Evolutionary conservation across 805 yeast genomes (phyloP), one percentile per base, ranked within the genome.

Genomic region (Tetrapisispora arboricola): DNA sequence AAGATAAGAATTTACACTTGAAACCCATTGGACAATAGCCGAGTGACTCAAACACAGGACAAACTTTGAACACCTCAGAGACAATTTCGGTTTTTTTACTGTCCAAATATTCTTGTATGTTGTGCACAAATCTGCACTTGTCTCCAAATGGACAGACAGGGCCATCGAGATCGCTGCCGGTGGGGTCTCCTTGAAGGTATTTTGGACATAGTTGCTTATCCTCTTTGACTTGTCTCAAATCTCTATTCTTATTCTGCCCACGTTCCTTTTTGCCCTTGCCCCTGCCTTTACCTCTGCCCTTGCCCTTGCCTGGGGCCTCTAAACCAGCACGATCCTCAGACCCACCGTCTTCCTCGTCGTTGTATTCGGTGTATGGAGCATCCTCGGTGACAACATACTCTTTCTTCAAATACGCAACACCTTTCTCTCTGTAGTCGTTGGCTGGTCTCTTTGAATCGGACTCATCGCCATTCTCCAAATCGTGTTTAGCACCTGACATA

Each of bases 21-120:
- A 84, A 64, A 0, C 98, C 98, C 46, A 82, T 74, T 4, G 95
- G 95, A 68, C 99, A 92, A 54, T 76, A 79, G 0, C 99, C 99
- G 27, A 85, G 67, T 1, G 83, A 80, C 26, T 66, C 67, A 56
- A 66, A 87, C 3, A 85, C 95, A 0, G 98, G 97, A 63, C 99
- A 92, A 1, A 54, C 35, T 5, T 29, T 34, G 40, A 53, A 60
- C 17, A 35, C 42, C 2, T 43, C 54, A 0, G 94, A 94, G 9
- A 70, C 74, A 18, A 85, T 64, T 57, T 92, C 97, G 0, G 63
- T 69, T 1, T 77, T 81, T 59, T 92, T 90, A 19, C 73, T 58
- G 0, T 56, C 63, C 24, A 92, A 58, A 53, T 86, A 92, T 36
- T 61, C 67, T 3, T 68, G 71, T 19, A 87, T 57, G 62, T 87